phyloP scores from a whole-genome alignment of 495 filamentous ascomycete genomes.

The Lasiosphaeriaceae sp. region DNA sequence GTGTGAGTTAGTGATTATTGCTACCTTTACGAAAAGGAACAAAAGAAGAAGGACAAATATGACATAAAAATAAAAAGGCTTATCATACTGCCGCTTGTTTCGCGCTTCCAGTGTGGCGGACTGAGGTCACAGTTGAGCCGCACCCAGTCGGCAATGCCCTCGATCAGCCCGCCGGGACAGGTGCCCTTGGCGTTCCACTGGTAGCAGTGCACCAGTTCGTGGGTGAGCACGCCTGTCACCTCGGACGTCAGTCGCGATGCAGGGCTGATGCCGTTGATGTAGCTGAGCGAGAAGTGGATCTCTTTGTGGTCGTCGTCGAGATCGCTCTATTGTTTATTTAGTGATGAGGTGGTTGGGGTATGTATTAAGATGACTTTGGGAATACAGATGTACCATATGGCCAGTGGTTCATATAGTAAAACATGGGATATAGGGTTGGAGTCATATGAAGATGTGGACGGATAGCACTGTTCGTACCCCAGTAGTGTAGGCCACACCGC shows the following conservation, averaged over 20 bases:
- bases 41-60: background rate
- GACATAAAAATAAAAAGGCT: background rate
- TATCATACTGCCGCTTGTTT: conserved; percentile 21
- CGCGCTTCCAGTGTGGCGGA: conserved; percentile 81
- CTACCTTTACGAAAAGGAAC: background rate
- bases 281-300: conserved; percentile 80
- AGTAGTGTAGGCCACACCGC: conserved; percentile 83
- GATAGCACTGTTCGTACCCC: conserved; percentile 48
- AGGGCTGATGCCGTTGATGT: conserved; percentile 54
- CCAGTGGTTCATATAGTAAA: background rate
- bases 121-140: conserved; percentile 66
- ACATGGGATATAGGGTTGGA: background rate
- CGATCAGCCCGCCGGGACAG: conserved; percentile 76
- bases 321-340: conserved; percentile 40
- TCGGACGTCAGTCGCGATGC: conserved; percentile 50
- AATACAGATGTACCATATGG: background rate
- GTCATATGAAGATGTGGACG: background rate
- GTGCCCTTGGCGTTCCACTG: conserved; percentile 68
- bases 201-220: conserved; percentile 96
- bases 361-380: background rate
- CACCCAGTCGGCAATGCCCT: conserved; percentile 95
- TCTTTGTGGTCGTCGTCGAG: conserved; percentile 90
- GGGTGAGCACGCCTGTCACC: conserved; percentile 77
- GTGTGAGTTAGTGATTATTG: background rate
- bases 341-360: background rate